Percentiles rank a stretch among this genome's conserved stretches.
phyloP scores from a whole-genome alignment of 495 filamentous ascomycete species.

The Aspergillus panamensis region DNA sequence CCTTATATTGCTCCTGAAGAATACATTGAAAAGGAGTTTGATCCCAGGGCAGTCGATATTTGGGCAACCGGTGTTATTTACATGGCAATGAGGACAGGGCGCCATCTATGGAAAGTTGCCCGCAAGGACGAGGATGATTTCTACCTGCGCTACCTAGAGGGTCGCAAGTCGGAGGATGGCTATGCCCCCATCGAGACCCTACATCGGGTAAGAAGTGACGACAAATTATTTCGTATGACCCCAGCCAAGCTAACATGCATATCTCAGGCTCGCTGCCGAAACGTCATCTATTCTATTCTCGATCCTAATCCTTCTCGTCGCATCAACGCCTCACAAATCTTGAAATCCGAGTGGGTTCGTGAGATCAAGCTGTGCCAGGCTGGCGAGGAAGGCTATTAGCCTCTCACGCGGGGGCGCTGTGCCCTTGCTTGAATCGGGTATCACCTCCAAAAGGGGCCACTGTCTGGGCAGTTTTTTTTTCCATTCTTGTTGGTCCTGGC shows the following conservation, averaged over 20 bases:
- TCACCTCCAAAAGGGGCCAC: constrained; percentile 1
- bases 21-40: constrained; percentile 91
- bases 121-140: constrained; percentile 97
- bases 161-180: constrained; percentile 86
- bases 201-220: constrained; percentile 72
- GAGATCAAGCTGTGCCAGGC: constrained; percentile 96
- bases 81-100: constrained; percentile 98
- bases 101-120: constrained; percentile 94
- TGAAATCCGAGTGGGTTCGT: constrained; percentile 97
- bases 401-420: constrained; percentile 9
- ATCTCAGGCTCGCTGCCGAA: constrained; percentile 84
- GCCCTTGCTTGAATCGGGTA: constrained; percentile 9
- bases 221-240: constrained; percentile 11
- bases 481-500: constrained; percentile 13
- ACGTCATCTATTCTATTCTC: constrained; percentile 97
- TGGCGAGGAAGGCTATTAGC: constrained; percentile 81
- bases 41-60: constrained; percentile 92
- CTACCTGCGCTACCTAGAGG: constrained; percentile 88
- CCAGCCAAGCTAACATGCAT: constrained; percentile 34
- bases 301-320: constrained; percentile 88
- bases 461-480: constrained; percentile 10
- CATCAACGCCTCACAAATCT: constrained; percentile 91
- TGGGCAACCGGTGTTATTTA: constrained; percentile 99
- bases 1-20: constrained; percentile 98
- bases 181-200: constrained; percentile 95